A percentile compares a stretch with the other conserved stretches of the same genome.
phyloP scores from a whole-genome alignment of 306 rosid genomes.

The Cucurbita argyrosperma region DNA sequence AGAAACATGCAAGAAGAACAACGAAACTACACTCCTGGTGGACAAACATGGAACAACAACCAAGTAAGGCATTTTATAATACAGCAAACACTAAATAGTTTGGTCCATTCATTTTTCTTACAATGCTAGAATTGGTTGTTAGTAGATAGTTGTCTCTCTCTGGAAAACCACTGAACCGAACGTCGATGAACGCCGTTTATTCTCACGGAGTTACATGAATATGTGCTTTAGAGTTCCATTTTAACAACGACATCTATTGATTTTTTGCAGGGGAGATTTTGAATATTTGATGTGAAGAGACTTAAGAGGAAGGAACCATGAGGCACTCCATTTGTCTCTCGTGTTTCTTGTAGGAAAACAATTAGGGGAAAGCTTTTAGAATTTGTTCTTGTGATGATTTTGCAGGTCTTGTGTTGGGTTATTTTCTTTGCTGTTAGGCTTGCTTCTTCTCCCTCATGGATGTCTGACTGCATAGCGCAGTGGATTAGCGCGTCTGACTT shows the following conservation, averaged over 20 bases:
- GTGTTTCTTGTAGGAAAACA: background rate
- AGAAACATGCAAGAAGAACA: conserved; percentile 23
- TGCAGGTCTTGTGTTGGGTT: background rate
- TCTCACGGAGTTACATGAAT: background rate
- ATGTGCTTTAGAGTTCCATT: background rate
- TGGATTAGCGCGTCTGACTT: no score
- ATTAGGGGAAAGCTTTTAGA: background rate
- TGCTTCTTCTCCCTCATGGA: background rate
- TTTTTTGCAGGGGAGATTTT: conserved; percentile 49
- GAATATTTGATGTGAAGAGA: background rate
- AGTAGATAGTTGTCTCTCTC: background rate
- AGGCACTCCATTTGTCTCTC: background rate
- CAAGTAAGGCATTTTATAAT: conserved; percentile 12
- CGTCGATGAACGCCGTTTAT: no score
- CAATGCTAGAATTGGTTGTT: background rate
- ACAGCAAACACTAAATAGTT: background rate
- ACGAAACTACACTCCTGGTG: conserved; percentile 12
- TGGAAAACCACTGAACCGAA: background rate
- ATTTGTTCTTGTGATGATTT: background rate
- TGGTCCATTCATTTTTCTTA: background rate
- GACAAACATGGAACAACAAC: conserved; percentile 14
- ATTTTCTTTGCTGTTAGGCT: background rate
- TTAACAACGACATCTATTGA: background rate
- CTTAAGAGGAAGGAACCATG: background rate
- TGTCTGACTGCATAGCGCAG: background rate